Evolutionary conservation across 805 yeast species (phyloP), one percentile per base, ranked within the genome.

Genomic region (Ogataea haglerorum): DNA sequence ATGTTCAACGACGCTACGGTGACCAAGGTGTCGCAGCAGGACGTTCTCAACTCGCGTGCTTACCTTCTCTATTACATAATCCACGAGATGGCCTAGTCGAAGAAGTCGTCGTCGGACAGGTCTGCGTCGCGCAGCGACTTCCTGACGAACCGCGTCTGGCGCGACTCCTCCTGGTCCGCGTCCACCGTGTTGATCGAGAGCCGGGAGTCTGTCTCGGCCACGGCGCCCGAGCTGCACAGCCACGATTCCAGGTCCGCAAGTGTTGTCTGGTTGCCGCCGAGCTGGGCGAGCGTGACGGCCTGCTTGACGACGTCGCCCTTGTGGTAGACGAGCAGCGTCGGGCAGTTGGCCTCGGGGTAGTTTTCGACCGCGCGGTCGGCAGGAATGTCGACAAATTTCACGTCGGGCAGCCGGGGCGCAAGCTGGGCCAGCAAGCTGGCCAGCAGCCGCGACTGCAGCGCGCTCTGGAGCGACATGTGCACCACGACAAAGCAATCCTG

Each of bases 301-400:
- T 93, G 97, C 58, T 82, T 84, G 17, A 82, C 67, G 7, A 95
- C 90, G 48, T 86, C 80, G 21, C 82, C 83, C 40, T 87, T 77
- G 55, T 77, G 76, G 62, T 93, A 93, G 1, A 93, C 76, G 36
- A 93, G 71, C 6, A 93, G 67, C 0, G 99, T 93, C 2, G 99
- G 99, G 53, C 95, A 85, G 67, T 87, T 90, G 23, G 74, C 60
- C 18, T 86, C 91, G 2, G 99, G 97, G 61, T 90, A 93, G 57
- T 82, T 81, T 56, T 91, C 98, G 49, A 90, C 84, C 38, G 97
- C 95, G 61, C 96, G 79, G 43, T 78, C 73, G 17, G 86, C 96
- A n/a, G 85, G 82, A 35, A 93, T 93, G 52, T 93, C 96, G 30
- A 88, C 91, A 58, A 93, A 85, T 63, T 93, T 93, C 52, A 91